Percentiles rank a stretch among this genome's conserved stretches.
phyloP scores from a whole-genome alignment of 78 protist genomes.

The Dictyostelium intermedium region DNA sequence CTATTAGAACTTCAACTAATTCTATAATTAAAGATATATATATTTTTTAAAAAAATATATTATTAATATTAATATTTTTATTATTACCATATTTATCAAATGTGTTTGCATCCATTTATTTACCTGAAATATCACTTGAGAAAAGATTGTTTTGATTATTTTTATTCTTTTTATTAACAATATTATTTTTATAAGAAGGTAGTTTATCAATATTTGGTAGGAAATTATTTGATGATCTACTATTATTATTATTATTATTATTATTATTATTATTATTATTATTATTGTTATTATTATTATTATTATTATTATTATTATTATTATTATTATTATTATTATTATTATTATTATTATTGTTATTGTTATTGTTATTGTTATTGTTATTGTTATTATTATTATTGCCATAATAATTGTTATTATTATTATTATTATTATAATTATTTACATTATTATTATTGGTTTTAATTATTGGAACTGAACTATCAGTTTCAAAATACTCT shows the following conservation, averaged over 20 bases:
- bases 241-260: not conserved
- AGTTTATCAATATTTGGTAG: not conserved
- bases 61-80: no score
- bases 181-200: not conserved
- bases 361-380: not conserved
- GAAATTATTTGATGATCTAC: not conserved
- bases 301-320: conserved; percentile 2
- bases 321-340: not conserved
- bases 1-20: not conserved
- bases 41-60: no score
- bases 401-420: not conserved
- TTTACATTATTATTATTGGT: not conserved
- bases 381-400: not conserved
- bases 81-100: no score
- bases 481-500: not conserved
- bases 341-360: not conserved
- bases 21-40: not conserved
- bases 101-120: not conserved
- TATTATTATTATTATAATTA: not conserved
- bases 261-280: not conserved
- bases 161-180: not conserved
- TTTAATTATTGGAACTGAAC: not conserved
- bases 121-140: not conserved
- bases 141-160: not conserved
- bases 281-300: conserved; percentile 30